A percentile compares a stretch with the other conserved stretches of the same genome.
Evolutionary conservation across 805 yeast species (phyloP).

Genomic region (Ogataea salicorniae): DNA sequence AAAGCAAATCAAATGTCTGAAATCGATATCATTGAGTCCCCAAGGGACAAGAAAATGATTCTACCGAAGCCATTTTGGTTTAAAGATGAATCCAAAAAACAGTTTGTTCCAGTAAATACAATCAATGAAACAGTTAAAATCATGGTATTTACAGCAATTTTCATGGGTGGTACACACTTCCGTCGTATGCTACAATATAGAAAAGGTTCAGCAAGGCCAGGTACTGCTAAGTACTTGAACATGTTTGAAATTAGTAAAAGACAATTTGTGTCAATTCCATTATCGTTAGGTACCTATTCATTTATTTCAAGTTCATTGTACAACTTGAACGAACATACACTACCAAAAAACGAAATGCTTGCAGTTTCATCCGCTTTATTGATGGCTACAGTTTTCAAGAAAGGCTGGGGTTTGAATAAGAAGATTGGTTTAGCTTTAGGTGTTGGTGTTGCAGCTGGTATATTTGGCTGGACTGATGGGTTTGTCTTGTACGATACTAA

Average conservation of each 20-base stretch:
- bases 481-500: conserved; percentile 39
- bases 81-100: conserved; percentile 9
- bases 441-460: conserved; percentile 40
- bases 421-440: conserved; percentile 43
- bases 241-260: conserved; percentile 26
- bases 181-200: conserved; percentile 32
- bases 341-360: conserved; percentile 26
- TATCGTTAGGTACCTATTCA: conserved; percentile 29
- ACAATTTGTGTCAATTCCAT: conserved; percentile 31
- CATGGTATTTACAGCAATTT: conserved; percentile 26
- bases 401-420: conserved; percentile 28
- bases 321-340: conserved; percentile 28
- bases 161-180: conserved; percentile 33
- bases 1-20: neutral
- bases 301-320: conserved; percentile 28
- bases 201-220: conserved; percentile 35
- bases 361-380: conserved; percentile 20
- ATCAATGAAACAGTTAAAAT: conserved; percentile 25
- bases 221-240: conserved; percentile 29
- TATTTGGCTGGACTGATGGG: conserved; percentile 53
- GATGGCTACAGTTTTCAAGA: conserved; percentile 25
- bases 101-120: conserved; percentile 28
- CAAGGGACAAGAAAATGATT: neutral
- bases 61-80: conserved; percentile 30
- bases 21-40: neutral